Percentiles rank a stretch among this genome's conserved stretches.
Conservation (phyloP, 352 stramenopile species). For the Globisporangium acanthophoron region DNA sequence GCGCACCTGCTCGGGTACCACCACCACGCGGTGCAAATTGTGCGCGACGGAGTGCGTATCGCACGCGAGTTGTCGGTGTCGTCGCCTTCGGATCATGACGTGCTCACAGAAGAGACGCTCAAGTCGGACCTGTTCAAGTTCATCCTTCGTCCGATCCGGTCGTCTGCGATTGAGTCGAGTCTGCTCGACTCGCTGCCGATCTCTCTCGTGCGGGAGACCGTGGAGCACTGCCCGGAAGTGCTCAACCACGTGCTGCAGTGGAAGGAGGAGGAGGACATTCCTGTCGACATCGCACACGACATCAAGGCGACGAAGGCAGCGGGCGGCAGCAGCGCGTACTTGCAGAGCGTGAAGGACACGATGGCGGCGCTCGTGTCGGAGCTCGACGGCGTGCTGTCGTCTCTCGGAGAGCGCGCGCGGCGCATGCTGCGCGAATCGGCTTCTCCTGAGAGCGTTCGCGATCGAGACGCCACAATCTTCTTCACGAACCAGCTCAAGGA, state of each 20-base stretch:
- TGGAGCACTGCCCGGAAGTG: conserved; percentile 69
- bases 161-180: conserved; percentile 74
- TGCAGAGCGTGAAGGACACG: conserved; percentile 20
- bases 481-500: conserved; percentile 62
- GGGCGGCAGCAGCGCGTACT: conserved; percentile 21
- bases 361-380: conserved; percentile 21
- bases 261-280: conserved; percentile 64
- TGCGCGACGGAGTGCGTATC: not conserved
- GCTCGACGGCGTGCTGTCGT: conserved; percentile 19
- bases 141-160: conserved; percentile 69
- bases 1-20: conserved; percentile 56
- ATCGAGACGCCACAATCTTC: conserved; percentile 18
- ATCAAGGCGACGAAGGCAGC: conserved; percentile 15
- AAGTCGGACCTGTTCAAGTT: conserved; percentile 73
- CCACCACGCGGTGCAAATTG: conserved; percentile 27
- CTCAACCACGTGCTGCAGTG: conserved; percentile 76
- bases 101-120: conserved; percentile 42
- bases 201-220: conserved; percentile 68
- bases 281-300: conserved; percentile 33
- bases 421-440: conserved; percentile 5
- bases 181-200: conserved; percentile 69
- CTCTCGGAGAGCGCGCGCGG: conserved; percentile 16
- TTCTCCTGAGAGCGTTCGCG: not conserved
- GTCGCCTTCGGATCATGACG: conserved; percentile 9
- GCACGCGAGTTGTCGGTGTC: not conserved